Conservation (phyloP, 768 basidiomycete species). For the Termitomyces sp. region DNA sequence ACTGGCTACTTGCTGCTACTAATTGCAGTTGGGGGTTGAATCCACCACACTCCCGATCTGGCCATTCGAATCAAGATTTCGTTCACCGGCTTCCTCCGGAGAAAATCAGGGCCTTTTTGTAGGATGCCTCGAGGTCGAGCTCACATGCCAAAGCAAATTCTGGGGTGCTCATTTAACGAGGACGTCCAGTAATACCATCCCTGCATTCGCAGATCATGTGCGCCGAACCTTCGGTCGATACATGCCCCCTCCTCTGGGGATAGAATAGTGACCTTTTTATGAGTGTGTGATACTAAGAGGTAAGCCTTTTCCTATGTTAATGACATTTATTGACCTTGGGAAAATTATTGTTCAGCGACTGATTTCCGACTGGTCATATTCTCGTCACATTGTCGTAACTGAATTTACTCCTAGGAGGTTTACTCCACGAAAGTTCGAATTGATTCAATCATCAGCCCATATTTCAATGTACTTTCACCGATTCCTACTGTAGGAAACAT, state of each 20-base stretch:
- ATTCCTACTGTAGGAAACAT: background rate
- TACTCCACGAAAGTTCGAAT: background rate
- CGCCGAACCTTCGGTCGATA: constrained; percentile 5
- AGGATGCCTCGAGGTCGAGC: constrained; percentile 22
- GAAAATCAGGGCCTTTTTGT: constrained; percentile 17
- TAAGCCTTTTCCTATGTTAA: background rate
- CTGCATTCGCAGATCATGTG: constrained; percentile 16
- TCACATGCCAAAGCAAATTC: constrained; percentile 20
- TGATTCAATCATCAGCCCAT: background rate
- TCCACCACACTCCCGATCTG: constrained; percentile 14
- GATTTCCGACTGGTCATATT: background rate
- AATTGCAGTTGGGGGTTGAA: constrained; percentile 4
- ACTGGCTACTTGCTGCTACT: constrained; percentile 3
- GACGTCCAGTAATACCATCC: constrained; percentile 15
- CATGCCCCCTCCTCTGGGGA: background rate
- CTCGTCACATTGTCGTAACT: background rate
- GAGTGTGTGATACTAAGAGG: background rate
- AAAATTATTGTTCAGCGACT: background rate
- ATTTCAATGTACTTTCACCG: background rate
- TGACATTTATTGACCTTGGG: background rate
- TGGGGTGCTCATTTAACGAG: constrained; percentile 26
- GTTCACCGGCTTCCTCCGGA: constrained; percentile 25
- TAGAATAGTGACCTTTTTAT: background rate
- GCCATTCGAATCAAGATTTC: constrained; percentile 17
- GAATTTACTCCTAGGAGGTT: background rate